Conservation (phyloP, 371 early-diverging fungal species). For the Cokeromyces recurvatus region DNA sequence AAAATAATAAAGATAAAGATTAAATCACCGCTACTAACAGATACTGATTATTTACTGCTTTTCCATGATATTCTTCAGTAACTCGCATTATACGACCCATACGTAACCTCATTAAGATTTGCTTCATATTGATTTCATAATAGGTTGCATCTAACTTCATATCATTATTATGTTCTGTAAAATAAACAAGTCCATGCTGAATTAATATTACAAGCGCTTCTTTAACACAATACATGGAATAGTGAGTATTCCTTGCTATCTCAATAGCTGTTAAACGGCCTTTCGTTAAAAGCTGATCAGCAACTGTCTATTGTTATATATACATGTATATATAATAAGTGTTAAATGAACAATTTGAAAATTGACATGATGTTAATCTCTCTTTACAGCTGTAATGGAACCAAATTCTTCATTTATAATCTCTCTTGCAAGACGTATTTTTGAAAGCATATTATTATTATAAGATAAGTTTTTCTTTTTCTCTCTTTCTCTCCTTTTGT, state of each 20-base stretch:
- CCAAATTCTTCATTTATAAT: slow-evolving; percentile 43
- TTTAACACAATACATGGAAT: slow-evolving; percentile 21
- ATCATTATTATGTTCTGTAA: slow-evolving; percentile 26
- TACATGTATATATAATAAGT: not conserved
- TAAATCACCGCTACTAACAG: not conserved
- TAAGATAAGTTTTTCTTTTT: no score
- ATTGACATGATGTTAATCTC: not conserved
- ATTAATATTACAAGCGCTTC: slow-evolving; percentile 27
- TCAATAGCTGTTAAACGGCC: slow-evolving; percentile 28
- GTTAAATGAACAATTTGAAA: not conserved
- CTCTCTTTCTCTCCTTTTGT: no score
- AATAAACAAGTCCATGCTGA: slow-evolving; percentile 29
- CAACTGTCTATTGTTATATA: slow-evolving; percentile 18
- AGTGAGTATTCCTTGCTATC: slow-evolving; percentile 21
- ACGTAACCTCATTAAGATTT: slow-evolving; percentile 60
- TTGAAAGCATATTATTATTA: slow-evolving; percentile 20
- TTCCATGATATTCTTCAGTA: slow-evolving; percentile 60
- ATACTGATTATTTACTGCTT: slow-evolving; percentile 36
- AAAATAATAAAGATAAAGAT: no score
- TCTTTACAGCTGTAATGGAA: slow-evolving; percentile 21
- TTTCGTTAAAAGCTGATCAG: slow-evolving; percentile 25
- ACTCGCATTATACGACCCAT: slow-evolving; percentile 60
- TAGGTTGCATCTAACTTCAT: slow-evolving; percentile 50
- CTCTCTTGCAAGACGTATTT: slow-evolving; percentile 30
- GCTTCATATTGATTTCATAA: slow-evolving; percentile 52